Conservation (phyloP, 768 basidiomycete species). For the Galerina marginata region DNA sequence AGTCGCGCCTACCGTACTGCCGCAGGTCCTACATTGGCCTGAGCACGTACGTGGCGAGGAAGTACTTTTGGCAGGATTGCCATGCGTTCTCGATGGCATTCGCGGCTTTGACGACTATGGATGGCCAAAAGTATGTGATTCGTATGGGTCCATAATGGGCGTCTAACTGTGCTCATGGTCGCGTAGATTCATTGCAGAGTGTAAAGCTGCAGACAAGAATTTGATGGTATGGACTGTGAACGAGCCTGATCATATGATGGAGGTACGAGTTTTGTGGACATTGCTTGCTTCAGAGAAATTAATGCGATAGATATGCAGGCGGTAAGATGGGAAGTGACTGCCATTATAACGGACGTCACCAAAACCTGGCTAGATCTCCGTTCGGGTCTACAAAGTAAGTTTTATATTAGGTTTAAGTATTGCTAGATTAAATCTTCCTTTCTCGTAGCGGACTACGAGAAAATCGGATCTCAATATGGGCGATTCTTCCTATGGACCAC, state of each 20-base stretch:
- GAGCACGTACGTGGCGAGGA: constrained; percentile 71
- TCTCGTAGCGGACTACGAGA: constrained; percentile 67
- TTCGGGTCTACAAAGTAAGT: constrained; percentile 57
- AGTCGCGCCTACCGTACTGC: constrained; percentile 78
- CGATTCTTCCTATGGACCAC: constrained; percentile 80
- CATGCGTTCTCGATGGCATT: constrained; percentile 89
- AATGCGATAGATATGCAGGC: constrained; percentile 47
- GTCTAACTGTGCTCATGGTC: constrained; percentile 3
- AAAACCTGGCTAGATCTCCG: constrained; percentile 71
- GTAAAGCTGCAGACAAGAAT: constrained; percentile 78
- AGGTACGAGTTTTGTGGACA: constrained; percentile 52
- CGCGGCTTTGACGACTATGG: constrained; percentile 66
- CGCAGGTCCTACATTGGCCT: constrained; percentile 85
- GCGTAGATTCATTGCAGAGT: constrained; percentile 78
- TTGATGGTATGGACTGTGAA: constrained; percentile 99
- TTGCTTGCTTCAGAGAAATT: constrained; percentile 3
- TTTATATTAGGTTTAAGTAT: not conserved
- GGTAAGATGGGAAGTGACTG: constrained; percentile 79
- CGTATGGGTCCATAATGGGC: not conserved
- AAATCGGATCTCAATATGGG: constrained; percentile 62
- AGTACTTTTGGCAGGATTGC: constrained; percentile 90
- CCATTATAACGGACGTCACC: constrained; percentile 80
- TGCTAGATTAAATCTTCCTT: constrained; percentile 1
- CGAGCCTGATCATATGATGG: constrained; percentile 86
- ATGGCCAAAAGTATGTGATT: constrained; percentile 70